Evolutionary conservation across 768 basidiomycete species (phyloP), one percentile per base, ranked within the genome.

Genomic region (Hebeloma cylindrosporum): DNA sequence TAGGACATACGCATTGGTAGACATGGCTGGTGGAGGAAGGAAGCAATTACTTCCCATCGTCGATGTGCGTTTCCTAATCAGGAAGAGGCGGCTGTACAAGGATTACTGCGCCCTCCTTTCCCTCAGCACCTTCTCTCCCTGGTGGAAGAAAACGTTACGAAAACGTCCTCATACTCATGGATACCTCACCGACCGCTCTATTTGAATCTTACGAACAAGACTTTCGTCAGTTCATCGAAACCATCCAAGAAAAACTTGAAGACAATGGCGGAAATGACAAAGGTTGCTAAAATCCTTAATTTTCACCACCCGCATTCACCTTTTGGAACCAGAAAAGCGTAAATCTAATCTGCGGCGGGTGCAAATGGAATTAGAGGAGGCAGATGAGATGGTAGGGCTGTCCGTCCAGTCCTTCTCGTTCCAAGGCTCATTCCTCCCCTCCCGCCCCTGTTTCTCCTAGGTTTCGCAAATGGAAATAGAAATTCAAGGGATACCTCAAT

Each of bases 391-490:
- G 80, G 94, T 87, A 58, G 36, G 80, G n/a, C n/a, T 59, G 7
- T 26, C n/a, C 9, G 8, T 5, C 40, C 26, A 11, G 11, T 23
- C 9, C 17, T 33, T 16, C 25, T 25, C 20, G 22, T 14, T 23
- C 29, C 18, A 37, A 45, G 42, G 37, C 29, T 20, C 41, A 37
- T 18, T 40, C 40, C 33, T 5, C 22, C 29, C 30, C 32, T 17
- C 42, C 37, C 18, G 40, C 17, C 51, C 49, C 33, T 23, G 25
- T 38, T 39, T 9, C n/a, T 13, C 2, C 3, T 54, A 98, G 95
- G 79, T 97, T 53, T 93, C 93, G 35, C 96, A 99, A 79, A 96
- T 99, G 95, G 95, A 97, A 70, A 87, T 99, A 46, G 96, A 99
- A 70, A 85, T 95, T 5, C 93, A 93, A 57, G 88, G 91, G 8